Base-by-base conservation (phyloP, 164 flowering plant genomes). In the Piper longum region DNA sequence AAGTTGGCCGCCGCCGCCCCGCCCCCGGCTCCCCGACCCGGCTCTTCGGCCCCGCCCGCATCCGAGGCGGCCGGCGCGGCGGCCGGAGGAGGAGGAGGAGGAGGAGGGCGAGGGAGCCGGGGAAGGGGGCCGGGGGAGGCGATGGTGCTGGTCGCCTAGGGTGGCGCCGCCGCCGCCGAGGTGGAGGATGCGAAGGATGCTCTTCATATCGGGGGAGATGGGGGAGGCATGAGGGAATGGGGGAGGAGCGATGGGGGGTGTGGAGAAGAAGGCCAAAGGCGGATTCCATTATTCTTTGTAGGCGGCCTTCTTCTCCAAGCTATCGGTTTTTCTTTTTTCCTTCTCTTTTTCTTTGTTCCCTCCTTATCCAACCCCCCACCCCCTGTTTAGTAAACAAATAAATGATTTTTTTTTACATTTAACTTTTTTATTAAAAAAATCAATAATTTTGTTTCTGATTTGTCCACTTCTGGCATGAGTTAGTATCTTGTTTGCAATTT, bases 141-240 rank as follows among this genome's bases (percentile, higher is more conserved):
- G 51, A 9, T 61, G 61, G 62, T 59, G 51, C 13, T 62, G 61
- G 62, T 59, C 43, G 56, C 71, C 81, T 65, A 64, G 8, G 14
- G 52, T 14, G 52, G 8, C 52, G 3, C 52, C 59, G 54, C 74
- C 72, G 0, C 55, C 3, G 60, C 77, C 92, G 79, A 89, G 85
- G 76, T 83, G 96, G 67, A 89, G 91, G 74, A 85, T 89, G 60
- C 91, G 78, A 0, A 86, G 86, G 0, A 89, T 79, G 77, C 85
- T 86, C 73, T 89, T 89, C 96, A 89, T 82, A 70, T 73, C 82
- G 66, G 85, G 16, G 57, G 57, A 55, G 57, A 55, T 55, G 19
- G 19, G 19, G 57, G 16, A 17, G 18, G 57, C 57, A 16, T 26
- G 56, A 11, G 13, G 17, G 13, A 54, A 18, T 54, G 18, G 57